Evolutionary conservation across 2,329 filamentous ascomycete species (phyloP), one percentile per base, ranked within the genome.

Genomic region (Aureobasidium lini): DNA sequence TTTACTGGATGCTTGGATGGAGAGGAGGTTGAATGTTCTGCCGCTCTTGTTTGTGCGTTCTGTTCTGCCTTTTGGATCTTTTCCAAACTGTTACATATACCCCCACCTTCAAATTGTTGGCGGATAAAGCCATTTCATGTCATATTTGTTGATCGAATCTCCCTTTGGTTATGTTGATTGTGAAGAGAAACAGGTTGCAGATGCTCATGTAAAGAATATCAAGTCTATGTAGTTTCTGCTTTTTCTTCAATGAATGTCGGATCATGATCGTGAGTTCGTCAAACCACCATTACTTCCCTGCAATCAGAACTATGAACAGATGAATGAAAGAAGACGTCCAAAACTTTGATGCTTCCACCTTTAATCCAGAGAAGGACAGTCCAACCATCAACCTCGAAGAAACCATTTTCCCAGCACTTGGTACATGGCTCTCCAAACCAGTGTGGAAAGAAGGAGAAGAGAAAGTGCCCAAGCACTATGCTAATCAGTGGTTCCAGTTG

Each of bases 401-500:
- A 54, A 32, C 39, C 50, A 43, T 39, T 40, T 53, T 53, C 13
- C 57, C 57, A 59, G 57, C 57, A 53, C 57, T 59, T 59, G 57
- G 57, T 59, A 23, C 16, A 49, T 48, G 42, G 44, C 44, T 32
- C 31, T 37, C 16, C 6, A 15, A 11, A 16, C 29, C 29, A 16
- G 16, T 16, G 10, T 36, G 15, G 40, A 40, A 54, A 11, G 37
- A 34, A 48, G 28, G 23, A 31, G 11, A 36, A 29, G 15, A 37
- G 29, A 23, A 36, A 10, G 4, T n/a, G 52, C 6, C 6, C 23
- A 29, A 29, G 31, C 32, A 29, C 9, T 15, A 29, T 29, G 7
- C 23, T 3, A 23, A 39, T 63, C 48, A 65, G 6, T 62, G 62
- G 11, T 59, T 40, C 64, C 67, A 69, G 37, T 54, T 63, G 46